Base-by-base conservation (phyloP, 345 rosid species). In the Linum trigynum region DNA sequence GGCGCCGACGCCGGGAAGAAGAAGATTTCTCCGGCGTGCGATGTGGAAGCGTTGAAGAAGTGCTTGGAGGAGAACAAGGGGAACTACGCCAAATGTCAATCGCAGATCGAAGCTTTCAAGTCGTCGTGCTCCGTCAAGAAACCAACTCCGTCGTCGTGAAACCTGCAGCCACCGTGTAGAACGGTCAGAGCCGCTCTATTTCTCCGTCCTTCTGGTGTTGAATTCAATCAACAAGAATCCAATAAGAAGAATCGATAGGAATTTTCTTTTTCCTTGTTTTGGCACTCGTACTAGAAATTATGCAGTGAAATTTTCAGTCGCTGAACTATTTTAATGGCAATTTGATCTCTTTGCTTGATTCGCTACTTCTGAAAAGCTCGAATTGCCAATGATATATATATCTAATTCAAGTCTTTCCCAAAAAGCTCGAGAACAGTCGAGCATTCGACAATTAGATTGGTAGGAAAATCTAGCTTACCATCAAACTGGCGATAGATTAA, bases 31-130 rank as follows among this genome's bases (percentile, higher is more conserved):
- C 78, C 90, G 17, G 70, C 90, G 11, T 92, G 96, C 70, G 96
- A 85, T 35, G 96, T 87, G 45, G 92, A 85, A 67, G 92, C 90
- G 4, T 63, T 92, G 69, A 87, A 89, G 95, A 92, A 87, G 78
- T 91, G 95, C 63, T 75, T 87, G 75, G 92, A 86, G 65, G 96
- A 84, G 79, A 85, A 85, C 82, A 89, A 83, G 71, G 95, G 96
- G 9, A 88, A 87, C 62, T 77, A 79, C 58, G 70, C 83, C 5
- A 85, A 87, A 74, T 89, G 95, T 69, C 83, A 79, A 61, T 77
- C 89, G 6, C 91, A 87, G 70, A 84, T 86, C 23, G 89, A 89
- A 51, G 96, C 95, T 57, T 89, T 87, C 80, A 81, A 81, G 75
- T 80, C 87, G 4, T 83, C 98, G 15, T 89, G 95, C 61, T 77